A percentile compares a stretch with the other conserved stretches of the same genome.
These are phyloP conservation scores for Tirmania nivea DNA, from an alignment of 495 filamentous ascomycete species.

Conservation along the genomic window DNA sequence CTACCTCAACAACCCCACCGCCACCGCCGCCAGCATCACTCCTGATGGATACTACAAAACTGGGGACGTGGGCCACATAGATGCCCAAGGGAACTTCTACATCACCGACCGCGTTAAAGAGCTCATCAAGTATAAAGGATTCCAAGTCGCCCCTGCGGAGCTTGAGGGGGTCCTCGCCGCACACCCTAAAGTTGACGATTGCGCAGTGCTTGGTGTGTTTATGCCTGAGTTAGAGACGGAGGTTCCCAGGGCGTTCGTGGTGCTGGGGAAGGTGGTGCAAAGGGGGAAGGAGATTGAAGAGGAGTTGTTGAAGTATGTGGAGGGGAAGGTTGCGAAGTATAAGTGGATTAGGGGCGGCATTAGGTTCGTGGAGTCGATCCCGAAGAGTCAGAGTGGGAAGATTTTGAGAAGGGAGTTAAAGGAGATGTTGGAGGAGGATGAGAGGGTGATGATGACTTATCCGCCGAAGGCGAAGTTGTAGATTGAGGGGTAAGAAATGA, in stretches of 20 bases:
- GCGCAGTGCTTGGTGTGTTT: constrained; percentile 65
- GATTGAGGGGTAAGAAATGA: background rate
- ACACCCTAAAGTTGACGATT: constrained; percentile 57
- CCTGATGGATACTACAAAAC: constrained; percentile 65
- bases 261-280: constrained; percentile 25
- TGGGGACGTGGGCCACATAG: constrained; percentile 43
- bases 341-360: constrained; percentile 71
- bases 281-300: constrained; percentile 31
- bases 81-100: constrained; percentile 38
- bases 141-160: constrained; percentile 76
- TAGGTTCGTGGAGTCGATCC: constrained; percentile 57
- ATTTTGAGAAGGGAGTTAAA: constrained; percentile 47
- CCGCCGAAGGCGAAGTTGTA: constrained; percentile 14
- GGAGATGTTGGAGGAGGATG: constrained; percentile 8
- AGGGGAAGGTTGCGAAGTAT: constrained; percentile 36
- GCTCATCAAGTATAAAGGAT: constrained; percentile 77
- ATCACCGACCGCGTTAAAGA: constrained; percentile 81
- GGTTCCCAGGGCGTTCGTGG: constrained; percentile 65
- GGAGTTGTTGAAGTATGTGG: constrained; percentile 43
- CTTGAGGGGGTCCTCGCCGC: constrained; percentile 56
- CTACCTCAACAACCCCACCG: constrained; percentile 49
- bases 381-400: constrained; percentile 74
- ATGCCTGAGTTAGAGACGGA: constrained; percentile 49
- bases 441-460: background rate
- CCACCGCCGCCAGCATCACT: constrained; percentile 42